phyloP scores from a whole-genome alignment of 495 filamentous ascomycete species.

The Penicillium bovifimosum region DNA sequence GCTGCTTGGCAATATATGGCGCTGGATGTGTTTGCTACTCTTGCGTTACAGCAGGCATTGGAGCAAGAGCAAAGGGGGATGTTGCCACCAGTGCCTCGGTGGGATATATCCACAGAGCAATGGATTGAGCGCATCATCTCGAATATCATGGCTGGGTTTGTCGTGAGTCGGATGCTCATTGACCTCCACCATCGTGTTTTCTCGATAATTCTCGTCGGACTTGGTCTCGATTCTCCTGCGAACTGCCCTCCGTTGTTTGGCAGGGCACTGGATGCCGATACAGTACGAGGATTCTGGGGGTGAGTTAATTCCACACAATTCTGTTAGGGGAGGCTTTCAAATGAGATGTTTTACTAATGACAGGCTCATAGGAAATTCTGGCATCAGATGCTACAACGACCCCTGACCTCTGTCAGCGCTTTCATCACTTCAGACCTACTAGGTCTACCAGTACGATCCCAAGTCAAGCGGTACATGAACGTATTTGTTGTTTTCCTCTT shows the following conservation, averaged over 20 bases:
- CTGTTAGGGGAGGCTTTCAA: too few species aligned
- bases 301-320: conserved; percentile 9
- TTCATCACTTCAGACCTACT: conserved; percentile 23
- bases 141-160: conserved; percentile 15
- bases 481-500: conserved; percentile 28
- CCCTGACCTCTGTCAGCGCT: conserved; percentile 20
- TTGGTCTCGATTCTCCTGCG: conserved; percentile 15
- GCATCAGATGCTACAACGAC: conserved; percentile 35
- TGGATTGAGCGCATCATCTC: conserved; percentile 18
- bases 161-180: conserved; percentile 19
- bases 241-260: conserved; percentile 37
- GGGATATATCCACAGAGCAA: conserved; percentile 16
- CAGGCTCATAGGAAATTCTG: conserved; percentile 31
- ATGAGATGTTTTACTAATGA: not conserved
- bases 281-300: conserved; percentile 29
- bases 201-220: conserved; percentile 19
- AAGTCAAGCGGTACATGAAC: conserved; percentile 25
- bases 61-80: conserved; percentile 7
- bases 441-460: conserved; percentile 15
- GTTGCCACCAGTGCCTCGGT: conserved; percentile 10
- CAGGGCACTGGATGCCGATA: conserved; percentile 26
- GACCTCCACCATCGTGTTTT: conserved; percentile 17
- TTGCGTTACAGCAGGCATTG: conserved; percentile 13
- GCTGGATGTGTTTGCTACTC: conserved; percentile 16
- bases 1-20: conserved; percentile 19